A percentile compares a stretch with the other conserved stretches of the same genome.
These are phyloP conservation scores for Phytophthora meadii DNA, from an alignment of 352 stramenopile genomes.

Conservation along the genomic window DNA sequence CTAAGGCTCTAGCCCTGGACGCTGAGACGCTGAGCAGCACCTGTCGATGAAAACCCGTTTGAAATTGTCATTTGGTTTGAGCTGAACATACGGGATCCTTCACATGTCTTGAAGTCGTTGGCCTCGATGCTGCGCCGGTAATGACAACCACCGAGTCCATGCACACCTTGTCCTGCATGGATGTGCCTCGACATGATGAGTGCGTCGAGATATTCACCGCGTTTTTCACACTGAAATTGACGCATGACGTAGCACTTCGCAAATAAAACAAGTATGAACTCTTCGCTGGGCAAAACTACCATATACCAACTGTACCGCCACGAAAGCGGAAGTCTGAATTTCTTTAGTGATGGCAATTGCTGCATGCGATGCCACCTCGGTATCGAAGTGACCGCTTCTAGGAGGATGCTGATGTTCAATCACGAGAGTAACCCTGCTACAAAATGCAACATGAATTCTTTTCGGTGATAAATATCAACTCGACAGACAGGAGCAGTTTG, in stretches of 20 bases:
- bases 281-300: no score
- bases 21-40: constrained; percentile 29
- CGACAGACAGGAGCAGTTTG: background rate
- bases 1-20: background rate
- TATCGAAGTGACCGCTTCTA: background rate
- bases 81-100: background rate
- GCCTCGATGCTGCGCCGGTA: background rate
- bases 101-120: background rate
- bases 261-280: background rate
- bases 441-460: background rate
- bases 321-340: background rate
- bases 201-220: constrained; percentile 7
- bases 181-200: constrained; percentile 19
- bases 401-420: background rate
- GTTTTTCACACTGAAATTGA: constrained; percentile 17
- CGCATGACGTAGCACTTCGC: background rate
- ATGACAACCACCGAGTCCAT: constrained; percentile 5
- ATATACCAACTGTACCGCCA: no score
- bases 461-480: constrained; percentile 12
- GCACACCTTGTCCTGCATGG: background rate
- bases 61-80: background rate
- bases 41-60: constrained; percentile 1
- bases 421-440: background rate
- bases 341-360: constrained; percentile 12
- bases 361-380: background rate